These are phyloP conservation scores for Arabidopsis suecica DNA, from an alignment of 345 rosid genomes.

Conservation along the genomic window DNA sequence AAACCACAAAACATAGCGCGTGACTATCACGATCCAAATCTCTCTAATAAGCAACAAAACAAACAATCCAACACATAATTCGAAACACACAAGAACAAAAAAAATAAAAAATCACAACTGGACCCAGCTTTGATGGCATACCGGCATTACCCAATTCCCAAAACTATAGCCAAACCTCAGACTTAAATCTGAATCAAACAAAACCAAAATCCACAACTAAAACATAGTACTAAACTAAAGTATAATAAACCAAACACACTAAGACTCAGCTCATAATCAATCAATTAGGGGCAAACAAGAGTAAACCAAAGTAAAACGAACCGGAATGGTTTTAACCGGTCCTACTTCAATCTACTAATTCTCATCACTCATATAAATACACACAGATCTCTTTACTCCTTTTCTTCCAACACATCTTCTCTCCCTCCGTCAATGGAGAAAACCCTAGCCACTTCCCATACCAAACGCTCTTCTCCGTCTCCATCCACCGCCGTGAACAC, in stretches of 20 bases:
- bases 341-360: neutral
- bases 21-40: slow-evolving; percentile 23
- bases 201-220: neutral
- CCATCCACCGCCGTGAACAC: slow-evolving; percentile 31
- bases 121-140: slow-evolving; percentile 42
- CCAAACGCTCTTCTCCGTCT: slow-evolving; percentile 38
- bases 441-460: slow-evolving; percentile 28
- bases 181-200: neutral
- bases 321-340: slow-evolving; percentile 18
- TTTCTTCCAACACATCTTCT: slow-evolving; percentile 40
- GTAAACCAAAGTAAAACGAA: slow-evolving; percentile 19
- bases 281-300: neutral
- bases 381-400: slow-evolving; percentile 26
- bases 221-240: neutral
- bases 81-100: slow-evolving; percentile 2
- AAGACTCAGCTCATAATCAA: neutral
- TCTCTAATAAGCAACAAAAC: slow-evolving; percentile 26
- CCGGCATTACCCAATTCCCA: slow-evolving; percentile 32
- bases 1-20: slow-evolving; percentile 39
- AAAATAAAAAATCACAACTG: slow-evolving; percentile 33
- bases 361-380: slow-evolving; percentile 15
- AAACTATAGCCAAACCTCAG: neutral
- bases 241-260: neutral
- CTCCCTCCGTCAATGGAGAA: slow-evolving; percentile 47
- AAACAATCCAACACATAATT: slow-evolving; percentile 25